Evolutionary conservation across 257 asterid genomes (phyloP).

Genomic region (Gentiana dahurica): DNA sequence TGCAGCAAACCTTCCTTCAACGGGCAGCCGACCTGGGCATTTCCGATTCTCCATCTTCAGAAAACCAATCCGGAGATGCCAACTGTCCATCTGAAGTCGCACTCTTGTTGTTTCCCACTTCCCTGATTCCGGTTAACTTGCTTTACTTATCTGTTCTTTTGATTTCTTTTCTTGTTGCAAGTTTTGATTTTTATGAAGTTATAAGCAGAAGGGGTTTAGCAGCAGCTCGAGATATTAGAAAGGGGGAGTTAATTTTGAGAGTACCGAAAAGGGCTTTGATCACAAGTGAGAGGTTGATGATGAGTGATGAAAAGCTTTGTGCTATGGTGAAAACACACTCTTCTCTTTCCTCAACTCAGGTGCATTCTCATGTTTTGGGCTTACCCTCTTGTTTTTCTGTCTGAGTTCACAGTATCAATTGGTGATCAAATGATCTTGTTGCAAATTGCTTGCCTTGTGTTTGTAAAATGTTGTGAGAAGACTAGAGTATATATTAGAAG

Average conservation of each 20-base stretch:
- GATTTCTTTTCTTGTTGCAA: neutral
- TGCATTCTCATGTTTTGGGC: conserved; percentile 1
- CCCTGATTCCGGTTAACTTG: conserved; percentile 85
- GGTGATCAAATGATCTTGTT: neutral
- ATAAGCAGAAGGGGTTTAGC: conserved; percentile 76
- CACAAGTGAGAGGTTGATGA: conserved; percentile 45
- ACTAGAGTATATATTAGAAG: too few species aligned
- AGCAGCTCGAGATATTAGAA: conserved; percentile 53
- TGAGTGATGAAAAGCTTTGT: conserved; percentile 28
- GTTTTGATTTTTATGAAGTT: conserved; percentile 2
- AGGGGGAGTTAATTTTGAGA: conserved; percentile 71
- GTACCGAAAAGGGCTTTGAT: conserved; percentile 70
- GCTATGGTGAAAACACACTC: conserved; percentile 32
- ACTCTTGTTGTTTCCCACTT: conserved; percentile 47
- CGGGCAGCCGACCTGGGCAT: conserved; percentile 68
- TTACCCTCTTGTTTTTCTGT: neutral
- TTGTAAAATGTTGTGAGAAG: neutral
- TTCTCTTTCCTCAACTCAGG: conserved; percentile 65
- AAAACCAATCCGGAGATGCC: conserved; percentile 1
- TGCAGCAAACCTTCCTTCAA: conserved; percentile 39
- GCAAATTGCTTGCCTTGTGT: neutral
- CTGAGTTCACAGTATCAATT: neutral
- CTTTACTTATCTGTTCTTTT: too few species aligned
- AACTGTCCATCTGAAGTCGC: conserved; percentile 15
- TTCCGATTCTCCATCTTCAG: conserved; percentile 31